A percentile compares a stretch with the other conserved stretches of the same genome.
phyloP scores from a whole-genome alignment of 2,329 filamentous ascomycete species.

The Sodiomyces alkalinus region DNA sequence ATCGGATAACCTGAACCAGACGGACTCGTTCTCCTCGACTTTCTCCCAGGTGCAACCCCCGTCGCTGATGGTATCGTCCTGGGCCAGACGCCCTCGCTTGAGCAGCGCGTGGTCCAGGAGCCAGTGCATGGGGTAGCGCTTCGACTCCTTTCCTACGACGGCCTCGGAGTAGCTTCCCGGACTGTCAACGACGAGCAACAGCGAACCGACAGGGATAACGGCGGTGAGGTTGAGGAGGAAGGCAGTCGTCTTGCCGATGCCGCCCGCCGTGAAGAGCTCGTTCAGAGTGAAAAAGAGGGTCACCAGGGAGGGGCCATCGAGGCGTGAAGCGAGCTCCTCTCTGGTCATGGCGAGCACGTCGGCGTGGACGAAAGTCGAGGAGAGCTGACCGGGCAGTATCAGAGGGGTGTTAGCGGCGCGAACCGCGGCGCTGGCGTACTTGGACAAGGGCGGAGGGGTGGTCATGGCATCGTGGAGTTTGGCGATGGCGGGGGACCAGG shows the following conservation, averaged over 20 bases:
- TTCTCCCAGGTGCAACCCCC: constrained; percentile 50
- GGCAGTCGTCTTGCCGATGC: constrained; percentile 56
- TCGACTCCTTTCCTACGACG: constrained; percentile 44
- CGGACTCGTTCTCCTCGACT: constrained; percentile 57
- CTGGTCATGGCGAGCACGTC: constrained; percentile 31
- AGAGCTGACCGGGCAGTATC: constrained; percentile 22
- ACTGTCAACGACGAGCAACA: constrained; percentile 80
- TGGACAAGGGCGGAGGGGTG: constrained; percentile 31
- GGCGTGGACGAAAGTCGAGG: constrained; percentile 25
- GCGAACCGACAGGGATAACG: constrained; percentile 37
- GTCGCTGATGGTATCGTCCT: constrained; percentile 8
- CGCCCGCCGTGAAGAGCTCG: constrained; percentile 72
- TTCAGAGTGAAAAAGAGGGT: constrained; percentile 92
- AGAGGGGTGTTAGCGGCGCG: constrained; percentile 29
- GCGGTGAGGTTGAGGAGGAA: constrained; percentile 59
- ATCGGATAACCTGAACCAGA: constrained; percentile 67
- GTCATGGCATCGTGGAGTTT: constrained; percentile 43
- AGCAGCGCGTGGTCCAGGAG: constrained; percentile 71
- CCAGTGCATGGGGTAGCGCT: constrained; percentile 86
- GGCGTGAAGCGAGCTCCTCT: constrained; percentile 16
- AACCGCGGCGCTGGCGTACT: constrained; percentile 33
- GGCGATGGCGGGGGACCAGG: constrained; percentile 52
- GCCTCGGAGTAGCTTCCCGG: constrained; percentile 87
- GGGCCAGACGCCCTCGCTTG: constrained; percentile 18
- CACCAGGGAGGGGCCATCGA: constrained; percentile 37